Evolutionary conservation across 169 alveolate species (phyloP).

Genomic region (Fabrea salina): DNA sequence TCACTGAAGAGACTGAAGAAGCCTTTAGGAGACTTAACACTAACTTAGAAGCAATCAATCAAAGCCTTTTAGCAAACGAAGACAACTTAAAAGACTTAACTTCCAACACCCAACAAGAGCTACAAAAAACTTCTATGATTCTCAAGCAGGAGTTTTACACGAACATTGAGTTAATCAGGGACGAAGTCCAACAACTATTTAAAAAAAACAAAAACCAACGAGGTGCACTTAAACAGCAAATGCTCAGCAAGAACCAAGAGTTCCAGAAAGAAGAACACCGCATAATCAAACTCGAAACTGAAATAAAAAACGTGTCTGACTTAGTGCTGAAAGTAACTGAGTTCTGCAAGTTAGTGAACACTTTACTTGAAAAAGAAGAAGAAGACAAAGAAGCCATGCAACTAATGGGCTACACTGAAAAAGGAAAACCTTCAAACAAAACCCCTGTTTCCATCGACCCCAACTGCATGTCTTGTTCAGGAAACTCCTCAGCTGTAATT

Average conservation of each 20-base stretch:
- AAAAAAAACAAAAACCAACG: background rate
- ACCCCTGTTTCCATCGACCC: background rate
- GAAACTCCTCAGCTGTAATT: background rate
- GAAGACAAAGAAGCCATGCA: slow-evolving; percentile 13
- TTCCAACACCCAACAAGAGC: no score
- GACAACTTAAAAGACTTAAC: no score
- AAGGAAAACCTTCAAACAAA: background rate
- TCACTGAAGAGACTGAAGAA: no score
- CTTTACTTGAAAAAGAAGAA: background rate
- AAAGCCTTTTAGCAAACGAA: no score
- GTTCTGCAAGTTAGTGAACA: background rate
- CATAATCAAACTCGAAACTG: background rate
- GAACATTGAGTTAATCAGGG: background rate
- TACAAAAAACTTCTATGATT: no score
- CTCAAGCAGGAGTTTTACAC: background rate
- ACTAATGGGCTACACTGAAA: slow-evolving; percentile 19
- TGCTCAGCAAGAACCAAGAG: background rate
- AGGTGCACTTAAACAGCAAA: background rate
- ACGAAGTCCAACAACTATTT: background rate
- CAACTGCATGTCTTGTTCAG: slow-evolving; percentile 23
- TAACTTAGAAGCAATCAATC: no score
- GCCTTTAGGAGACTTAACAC: no score
- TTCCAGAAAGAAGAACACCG: background rate
- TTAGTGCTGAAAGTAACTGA: background rate
- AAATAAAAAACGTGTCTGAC: background rate